phyloP scores from a whole-genome alignment of 2,329 filamentous ascomycete species.

The Aspergillaceae sp. region DNA sequence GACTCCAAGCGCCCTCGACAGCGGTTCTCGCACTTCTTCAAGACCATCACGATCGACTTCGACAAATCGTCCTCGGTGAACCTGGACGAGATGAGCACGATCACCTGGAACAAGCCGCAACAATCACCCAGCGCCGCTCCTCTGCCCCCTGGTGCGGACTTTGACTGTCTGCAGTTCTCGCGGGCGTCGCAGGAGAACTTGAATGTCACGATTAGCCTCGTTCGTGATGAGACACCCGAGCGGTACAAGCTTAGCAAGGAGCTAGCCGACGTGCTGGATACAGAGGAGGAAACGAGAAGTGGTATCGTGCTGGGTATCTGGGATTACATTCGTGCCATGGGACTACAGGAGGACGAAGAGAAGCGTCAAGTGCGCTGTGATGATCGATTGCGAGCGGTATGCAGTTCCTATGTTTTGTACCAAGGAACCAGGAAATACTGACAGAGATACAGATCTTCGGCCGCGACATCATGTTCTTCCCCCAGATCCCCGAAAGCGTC shows the following conservation, averaged over 20 bases:
- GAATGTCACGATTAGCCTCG: slow-evolving; percentile 81
- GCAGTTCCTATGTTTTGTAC: slow-evolving; percentile 17
- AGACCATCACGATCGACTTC: slow-evolving; percentile 44
- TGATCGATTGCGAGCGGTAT: slow-evolving; percentile 65
- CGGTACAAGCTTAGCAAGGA: slow-evolving; percentile 70
- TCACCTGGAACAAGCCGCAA: slow-evolving; percentile 84
- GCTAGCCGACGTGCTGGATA: slow-evolving; percentile 76
- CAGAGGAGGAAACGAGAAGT: slow-evolving; percentile 74
- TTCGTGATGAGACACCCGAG: slow-evolving; percentile 76
- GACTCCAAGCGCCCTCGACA: slow-evolving; percentile 26
- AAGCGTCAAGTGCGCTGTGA: slow-evolving; percentile 89
- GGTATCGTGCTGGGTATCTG: slow-evolving; percentile 86
- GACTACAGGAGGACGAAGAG: slow-evolving; percentile 88
- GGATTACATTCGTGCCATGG: slow-evolving; percentile 84
- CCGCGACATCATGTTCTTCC: slow-evolving; percentile 72
- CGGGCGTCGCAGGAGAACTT: slow-evolving; percentile 85
- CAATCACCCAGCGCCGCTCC: slow-evolving; percentile 40
- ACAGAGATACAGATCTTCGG: slow-evolving; percentile 54
- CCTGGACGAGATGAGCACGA: slow-evolving; percentile 36
- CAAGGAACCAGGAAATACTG: background rate
- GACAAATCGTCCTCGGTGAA: slow-evolving; percentile 37
- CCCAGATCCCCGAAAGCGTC: slow-evolving; percentile 72
- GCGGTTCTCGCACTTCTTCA: slow-evolving; percentile 44
- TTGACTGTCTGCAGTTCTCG: slow-evolving; percentile 87
- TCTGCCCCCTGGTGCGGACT: slow-evolving; percentile 61